These are phyloP conservation scores for Aspergillus persii DNA, from an alignment of 2,329 filamentous ascomycete genomes.

Conservation along the genomic window DNA sequence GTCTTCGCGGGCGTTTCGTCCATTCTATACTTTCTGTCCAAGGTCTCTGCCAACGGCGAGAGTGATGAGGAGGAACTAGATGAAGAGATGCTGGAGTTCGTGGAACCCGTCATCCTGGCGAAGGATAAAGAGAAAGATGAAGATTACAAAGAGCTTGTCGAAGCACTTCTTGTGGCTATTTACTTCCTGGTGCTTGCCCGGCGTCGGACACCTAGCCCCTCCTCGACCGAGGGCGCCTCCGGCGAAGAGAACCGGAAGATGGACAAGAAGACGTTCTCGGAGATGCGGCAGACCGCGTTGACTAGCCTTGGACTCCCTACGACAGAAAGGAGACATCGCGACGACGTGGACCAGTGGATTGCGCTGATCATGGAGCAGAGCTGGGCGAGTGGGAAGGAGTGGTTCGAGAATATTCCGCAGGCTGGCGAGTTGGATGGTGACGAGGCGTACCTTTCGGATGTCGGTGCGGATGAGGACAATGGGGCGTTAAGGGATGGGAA, in stretches of 20 bases:
- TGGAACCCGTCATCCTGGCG: constrained; percentile 37
- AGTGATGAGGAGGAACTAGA: constrained; percentile 41
- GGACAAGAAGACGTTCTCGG: constrained; percentile 42
- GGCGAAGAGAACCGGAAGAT: constrained; percentile 28
- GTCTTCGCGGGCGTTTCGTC: constrained; percentile 69
- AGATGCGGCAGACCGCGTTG: constrained; percentile 41
- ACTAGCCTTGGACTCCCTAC: constrained; percentile 38
- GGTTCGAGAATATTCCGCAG: constrained; percentile 60
- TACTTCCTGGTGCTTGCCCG: constrained; percentile 48
- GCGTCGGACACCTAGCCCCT: constrained; percentile 43
- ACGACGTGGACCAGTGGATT: constrained; percentile 63
- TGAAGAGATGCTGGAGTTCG: constrained; percentile 32
- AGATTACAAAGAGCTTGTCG: constrained; percentile 40
- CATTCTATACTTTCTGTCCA: constrained; percentile 49
- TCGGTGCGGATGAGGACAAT: constrained; percentile 33
- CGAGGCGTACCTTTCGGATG: constrained; percentile 32
- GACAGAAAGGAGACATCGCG: constrained; percentile 40
- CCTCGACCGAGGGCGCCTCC: neutral
- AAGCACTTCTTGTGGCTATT: constrained; percentile 41
- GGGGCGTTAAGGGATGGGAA: constrained; percentile 30
- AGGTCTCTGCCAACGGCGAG: constrained; percentile 47
- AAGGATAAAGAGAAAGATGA: constrained; percentile 50
- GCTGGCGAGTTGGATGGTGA: constrained; percentile 36
- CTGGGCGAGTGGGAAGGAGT: constrained; percentile 60
- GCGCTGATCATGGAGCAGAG: constrained; percentile 50